These are phyloP conservation scores for Brassica rapa DNA, from an alignment of 345 rosid species.

Conservation along the genomic window DNA sequence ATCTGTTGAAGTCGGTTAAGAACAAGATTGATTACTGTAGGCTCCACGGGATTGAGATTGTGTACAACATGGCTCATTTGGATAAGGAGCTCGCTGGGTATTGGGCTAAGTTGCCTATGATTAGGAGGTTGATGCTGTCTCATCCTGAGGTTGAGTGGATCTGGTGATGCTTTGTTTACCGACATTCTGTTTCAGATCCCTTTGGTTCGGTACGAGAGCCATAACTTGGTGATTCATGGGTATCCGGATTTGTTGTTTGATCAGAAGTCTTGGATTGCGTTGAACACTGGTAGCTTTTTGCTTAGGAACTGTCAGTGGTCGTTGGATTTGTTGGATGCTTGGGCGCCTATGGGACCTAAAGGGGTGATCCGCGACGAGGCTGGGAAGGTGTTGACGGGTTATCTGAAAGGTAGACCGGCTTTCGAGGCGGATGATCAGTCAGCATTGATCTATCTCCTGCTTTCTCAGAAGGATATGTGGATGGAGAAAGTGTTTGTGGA, in stretches of 20 bases:
- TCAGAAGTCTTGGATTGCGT: constrained; percentile 93
- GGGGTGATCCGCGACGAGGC: constrained; percentile 43
- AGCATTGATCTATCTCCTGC: too few species aligned
- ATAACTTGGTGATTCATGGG: constrained; percentile 85
- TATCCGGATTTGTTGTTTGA: constrained; percentile 84
- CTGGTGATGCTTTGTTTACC: too few species aligned
- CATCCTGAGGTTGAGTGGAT: constrained; percentile 63
- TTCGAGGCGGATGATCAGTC: too few species aligned
- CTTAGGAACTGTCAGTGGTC: constrained; percentile 95
- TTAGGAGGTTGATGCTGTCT: constrained; percentile 86
- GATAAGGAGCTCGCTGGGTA: too few species aligned
- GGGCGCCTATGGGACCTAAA: constrained; percentile 98
- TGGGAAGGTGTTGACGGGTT: too few species aligned
- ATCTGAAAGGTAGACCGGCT: too few species aligned
- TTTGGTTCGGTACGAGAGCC: constrained; percentile 54
- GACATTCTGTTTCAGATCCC: constrained; percentile 66
- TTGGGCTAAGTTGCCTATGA: constrained; percentile 85
- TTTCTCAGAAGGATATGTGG: too few species aligned
- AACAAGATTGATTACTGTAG: too few species aligned
- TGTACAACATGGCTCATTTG: too few species aligned
- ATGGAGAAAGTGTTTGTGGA: too few species aligned
- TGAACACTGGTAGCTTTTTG: constrained; percentile 91
- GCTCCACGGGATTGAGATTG: too few species aligned
- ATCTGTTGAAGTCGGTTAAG: too few species aligned
- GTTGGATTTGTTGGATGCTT: constrained; percentile 87